Base-by-base conservation (phyloP, 805 yeast species). In the Wickerhamomyces canadensis region DNA sequence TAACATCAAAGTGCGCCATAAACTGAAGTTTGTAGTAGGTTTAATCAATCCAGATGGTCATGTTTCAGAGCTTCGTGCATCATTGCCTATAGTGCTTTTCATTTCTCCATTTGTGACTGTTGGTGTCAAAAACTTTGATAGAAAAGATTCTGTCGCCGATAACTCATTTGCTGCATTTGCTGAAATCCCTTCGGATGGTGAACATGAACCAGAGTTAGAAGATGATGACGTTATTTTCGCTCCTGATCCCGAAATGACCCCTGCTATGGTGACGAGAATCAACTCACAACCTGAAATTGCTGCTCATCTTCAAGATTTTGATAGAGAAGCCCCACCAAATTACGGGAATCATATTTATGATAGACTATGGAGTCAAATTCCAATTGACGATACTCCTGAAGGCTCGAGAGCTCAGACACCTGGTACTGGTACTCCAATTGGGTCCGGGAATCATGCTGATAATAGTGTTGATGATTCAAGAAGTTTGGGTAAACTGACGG, bases 11-110 rank as follows among this genome's bases (percentile, higher is more conserved):
- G 88, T 93, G 12, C 76, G 95, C 38, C 98, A 93, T 63, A 89
- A 88, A 61, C 62, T 93, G 39, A 83, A 86, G 52, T 85, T 89
- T 55, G 78, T 76, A 9, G 76, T 93, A 40, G 82, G 86, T 2
- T 68, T 93, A 45, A 61, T 77, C 28, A 91, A 93, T 55, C 83
- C 94, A 0, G 97, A 88, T 58, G 96, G 96, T 3, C 98, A 91
- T 55, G 79, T 82, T 3, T 86, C 96, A 1, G 97, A 89, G 58
- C 67, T 91, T 35, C 69, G 98, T 23, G 97, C 97, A 0, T 82
- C 96, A 0, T 65, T 91, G 44, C 98, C 98, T 0, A 68, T 91
- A 4, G 74, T 71, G 21, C 58, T 86, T 24, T 85, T 82, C 58
- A 80, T 87, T 19, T 74, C 82, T 5, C 97, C 98, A 6, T 84